Conservation (phyloP, 805 yeast species). For the Middelhovenomyces tepae region DNA sequence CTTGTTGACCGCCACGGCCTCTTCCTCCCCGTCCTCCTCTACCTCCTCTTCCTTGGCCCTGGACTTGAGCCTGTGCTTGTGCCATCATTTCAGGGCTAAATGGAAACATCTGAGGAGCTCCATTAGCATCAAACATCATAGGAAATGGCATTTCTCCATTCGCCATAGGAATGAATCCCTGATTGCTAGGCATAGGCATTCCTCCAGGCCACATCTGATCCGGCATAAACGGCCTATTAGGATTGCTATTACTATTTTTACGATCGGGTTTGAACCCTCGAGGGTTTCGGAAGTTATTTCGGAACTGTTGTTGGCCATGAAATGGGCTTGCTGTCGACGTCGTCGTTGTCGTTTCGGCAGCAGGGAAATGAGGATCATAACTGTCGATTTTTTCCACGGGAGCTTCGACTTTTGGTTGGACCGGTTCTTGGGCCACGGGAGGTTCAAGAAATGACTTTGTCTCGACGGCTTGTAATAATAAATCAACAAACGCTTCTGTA, state of each 20-base stretch:
- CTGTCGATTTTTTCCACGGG: too few species aligned
- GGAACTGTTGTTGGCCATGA: conserved; percentile 2
- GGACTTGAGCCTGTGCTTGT: too few species aligned
- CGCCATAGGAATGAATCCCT: conserved; percentile 17
- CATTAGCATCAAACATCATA: too few species aligned
- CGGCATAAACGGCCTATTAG: conserved; percentile 5
- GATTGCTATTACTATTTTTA: too few species aligned
- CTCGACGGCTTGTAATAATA: conserved; percentile 27
- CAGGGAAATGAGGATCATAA: too few species aligned
- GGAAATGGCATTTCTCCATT: conserved; percentile 5
- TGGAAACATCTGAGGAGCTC: too few species aligned
- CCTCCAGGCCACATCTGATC: conserved; percentile 2
- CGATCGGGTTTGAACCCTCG: too few species aligned
- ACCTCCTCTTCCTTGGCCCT: too few species aligned
- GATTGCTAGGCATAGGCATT: conserved; percentile 16
- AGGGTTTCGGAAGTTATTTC: conserved; percentile 3
- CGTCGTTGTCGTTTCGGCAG: too few species aligned
- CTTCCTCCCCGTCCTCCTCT: conserved; percentile 10
- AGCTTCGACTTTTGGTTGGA: too few species aligned
- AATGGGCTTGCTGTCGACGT: too few species aligned
- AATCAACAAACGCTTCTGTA: conserved; percentile 26
- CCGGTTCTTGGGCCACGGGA: conserved; percentile 1
- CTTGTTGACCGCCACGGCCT: conserved; percentile 3
- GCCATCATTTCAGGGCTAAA: too few species aligned
- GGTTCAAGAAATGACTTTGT: conserved; percentile 9